Conservation (phyloP, 2,329 filamentous ascomycete species). For the Myriangium duriaei region DNA sequence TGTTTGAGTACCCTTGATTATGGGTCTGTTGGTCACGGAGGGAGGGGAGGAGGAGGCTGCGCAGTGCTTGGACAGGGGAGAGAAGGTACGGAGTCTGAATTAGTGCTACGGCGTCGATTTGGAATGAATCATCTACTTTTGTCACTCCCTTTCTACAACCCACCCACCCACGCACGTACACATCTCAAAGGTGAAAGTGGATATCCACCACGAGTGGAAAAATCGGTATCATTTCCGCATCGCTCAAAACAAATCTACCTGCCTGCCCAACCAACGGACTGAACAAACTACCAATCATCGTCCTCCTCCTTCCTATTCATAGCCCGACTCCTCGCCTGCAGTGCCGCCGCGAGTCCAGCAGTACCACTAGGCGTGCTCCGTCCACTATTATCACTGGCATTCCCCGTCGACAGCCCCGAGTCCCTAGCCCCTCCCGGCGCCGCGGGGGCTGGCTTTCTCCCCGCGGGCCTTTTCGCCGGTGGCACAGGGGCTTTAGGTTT, state of each 20-base stretch:
- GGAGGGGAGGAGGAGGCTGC: neutral
- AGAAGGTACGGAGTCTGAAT: too few relatives aligned
- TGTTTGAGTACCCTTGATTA: constrained; percentile 21
- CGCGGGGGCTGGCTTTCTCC: constrained; percentile 57
- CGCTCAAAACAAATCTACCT: too few relatives aligned
- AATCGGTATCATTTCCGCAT: too few relatives aligned
- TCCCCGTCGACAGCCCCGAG: constrained; percentile 33
- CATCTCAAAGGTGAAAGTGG: constrained; percentile 1
- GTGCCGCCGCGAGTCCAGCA: constrained; percentile 38
- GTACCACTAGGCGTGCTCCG: constrained; percentile 22
- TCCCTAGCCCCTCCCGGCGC: constrained; percentile 58
- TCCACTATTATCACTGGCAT: too few relatives aligned
- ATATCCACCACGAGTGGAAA: too few relatives aligned
- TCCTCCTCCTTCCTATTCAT: constrained; percentile 33
- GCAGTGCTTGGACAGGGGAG: neutral
- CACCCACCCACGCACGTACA: neutral
- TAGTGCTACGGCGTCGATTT: too few relatives aligned
- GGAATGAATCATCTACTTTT: too few relatives aligned
- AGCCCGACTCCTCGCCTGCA: constrained; percentile 37
- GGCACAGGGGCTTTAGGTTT: constrained; percentile 67
- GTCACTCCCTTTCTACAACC: constrained; percentile 1
- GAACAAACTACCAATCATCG: constrained; percentile 21
- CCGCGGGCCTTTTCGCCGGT: constrained; percentile 66
- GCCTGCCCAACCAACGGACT: too few relatives aligned
- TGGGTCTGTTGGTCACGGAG: neutral